Percentiles rank a stretch among this genome's conserved stretches.
phyloP scores from a whole-genome alignment of 176 grass and related monocot genomes.

The Tillandsia leiboldiana region DNA sequence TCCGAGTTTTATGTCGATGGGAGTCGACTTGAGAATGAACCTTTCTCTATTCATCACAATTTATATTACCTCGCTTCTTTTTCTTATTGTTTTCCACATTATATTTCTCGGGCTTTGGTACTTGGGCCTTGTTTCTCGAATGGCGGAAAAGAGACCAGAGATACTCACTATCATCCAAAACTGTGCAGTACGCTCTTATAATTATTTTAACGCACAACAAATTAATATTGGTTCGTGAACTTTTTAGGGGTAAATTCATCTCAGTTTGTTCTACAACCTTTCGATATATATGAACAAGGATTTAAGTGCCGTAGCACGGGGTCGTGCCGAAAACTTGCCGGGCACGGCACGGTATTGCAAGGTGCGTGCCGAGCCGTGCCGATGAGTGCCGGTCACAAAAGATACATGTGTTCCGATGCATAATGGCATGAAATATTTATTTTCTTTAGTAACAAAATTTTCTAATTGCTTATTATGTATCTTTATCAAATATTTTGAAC shows the following conservation, averaged over 20 bases:
- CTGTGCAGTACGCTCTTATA: constrained; percentile 62
- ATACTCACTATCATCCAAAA: constrained; percentile 90
- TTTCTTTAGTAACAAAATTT: too few relatives aligned
- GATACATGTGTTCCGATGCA: too few relatives aligned
- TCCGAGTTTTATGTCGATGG: constrained; percentile 99
- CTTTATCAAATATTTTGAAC: too few relatives aligned
- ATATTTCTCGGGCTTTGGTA: constrained; percentile 97
- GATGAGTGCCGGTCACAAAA: too few relatives aligned
- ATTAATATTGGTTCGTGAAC: not conserved
- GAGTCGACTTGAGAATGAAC: constrained; percentile 95
- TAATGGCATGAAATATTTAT: too few relatives aligned
- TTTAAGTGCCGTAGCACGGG: too few relatives aligned
- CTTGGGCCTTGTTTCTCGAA: constrained; percentile 78
- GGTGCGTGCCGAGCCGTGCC: too few relatives aligned
- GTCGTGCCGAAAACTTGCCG: too few relatives aligned
- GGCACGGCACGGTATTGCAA: too few relatives aligned
- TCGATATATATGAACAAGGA: too few relatives aligned
- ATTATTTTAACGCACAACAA: not conserved
- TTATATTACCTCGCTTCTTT: constrained; percentile 79
- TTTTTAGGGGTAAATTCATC: not conserved
- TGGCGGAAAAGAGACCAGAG: constrained; percentile 79
- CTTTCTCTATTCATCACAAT: constrained; percentile 84
- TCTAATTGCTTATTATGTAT: too few relatives aligned
- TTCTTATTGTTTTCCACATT: constrained; percentile 82
- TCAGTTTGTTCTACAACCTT: not conserved